Evolutionary conservation across 257 asterid genomes (phyloP).

Genomic region (Ocimum tenuiflorum): DNA sequence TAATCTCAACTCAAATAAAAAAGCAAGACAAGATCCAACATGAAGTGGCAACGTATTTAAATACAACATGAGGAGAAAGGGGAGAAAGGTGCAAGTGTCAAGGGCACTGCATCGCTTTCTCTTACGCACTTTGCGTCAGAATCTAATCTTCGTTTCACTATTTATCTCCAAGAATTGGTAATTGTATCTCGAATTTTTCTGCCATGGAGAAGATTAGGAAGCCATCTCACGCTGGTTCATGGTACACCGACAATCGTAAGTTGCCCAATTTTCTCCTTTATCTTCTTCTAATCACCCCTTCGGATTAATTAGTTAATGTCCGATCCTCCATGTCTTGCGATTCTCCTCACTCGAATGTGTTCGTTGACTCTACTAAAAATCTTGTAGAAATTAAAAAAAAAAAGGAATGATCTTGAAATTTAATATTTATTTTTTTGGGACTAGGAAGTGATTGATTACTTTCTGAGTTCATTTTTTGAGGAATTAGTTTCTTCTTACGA

Average conservation of each 20-base stretch:
- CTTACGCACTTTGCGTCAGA: slow-evolving; percentile 16
- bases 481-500: not conserved
- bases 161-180: not conserved
- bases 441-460: not conserved
- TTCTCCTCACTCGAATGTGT: not conserved
- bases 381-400: too few relatives aligned
- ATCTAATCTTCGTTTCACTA: not conserved
- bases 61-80: too few relatives aligned
- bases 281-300: not conserved
- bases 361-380: not conserved
- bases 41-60: not conserved
- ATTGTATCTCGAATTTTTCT: slow-evolving; percentile 12
- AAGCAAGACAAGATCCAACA: too few relatives aligned
- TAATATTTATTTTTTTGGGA: not conserved
- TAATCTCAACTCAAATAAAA: too few relatives aligned
- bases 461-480: not conserved
- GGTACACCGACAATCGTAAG: slow-evolving; percentile 91
- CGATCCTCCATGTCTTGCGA: not conserved
- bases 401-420: not conserved
- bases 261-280: slow-evolving; percentile 20
- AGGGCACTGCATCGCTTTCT: slow-evolving; percentile 2
- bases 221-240: slow-evolving; percentile 97
- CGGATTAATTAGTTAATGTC: not conserved
- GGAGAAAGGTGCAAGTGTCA: not conserved
- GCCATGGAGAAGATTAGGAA: slow-evolving; percentile 68